A percentile compares a stretch with the other conserved stretches of the same genome.
These are phyloP conservation scores for Lichtheimia ornata DNA, from an alignment of 371 early-diverging fungal species.

Conservation along the genomic window DNA sequence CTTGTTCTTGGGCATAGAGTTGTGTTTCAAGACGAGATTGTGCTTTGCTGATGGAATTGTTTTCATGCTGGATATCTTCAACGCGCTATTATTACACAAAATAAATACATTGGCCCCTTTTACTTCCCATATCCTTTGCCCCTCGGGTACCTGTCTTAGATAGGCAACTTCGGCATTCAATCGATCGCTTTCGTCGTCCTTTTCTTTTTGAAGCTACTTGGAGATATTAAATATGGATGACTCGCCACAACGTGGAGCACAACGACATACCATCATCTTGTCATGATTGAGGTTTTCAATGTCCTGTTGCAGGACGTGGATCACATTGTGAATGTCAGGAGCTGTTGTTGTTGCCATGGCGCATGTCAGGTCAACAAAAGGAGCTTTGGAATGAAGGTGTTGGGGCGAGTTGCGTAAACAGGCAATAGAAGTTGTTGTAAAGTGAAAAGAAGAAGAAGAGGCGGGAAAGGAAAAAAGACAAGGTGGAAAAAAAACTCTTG, in stretches of 20 bases:
- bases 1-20: constrained; percentile 50
- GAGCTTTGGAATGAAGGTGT: constrained; percentile 9
- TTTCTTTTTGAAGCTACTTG: constrained; percentile 1
- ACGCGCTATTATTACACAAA: constrained; percentile 34
- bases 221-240: neutral
- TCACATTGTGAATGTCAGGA: constrained; percentile 26
- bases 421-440: neutral
- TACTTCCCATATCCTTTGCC: neutral
- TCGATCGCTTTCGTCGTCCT: neutral
- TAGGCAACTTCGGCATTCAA: constrained; percentile 3
- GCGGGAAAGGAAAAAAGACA: neutral
- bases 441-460: constrained; percentile 6
- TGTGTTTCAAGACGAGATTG: constrained; percentile 52
- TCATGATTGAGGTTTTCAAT: constrained; percentile 27
- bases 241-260: no score
- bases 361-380: constrained; percentile 10
- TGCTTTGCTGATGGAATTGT: constrained; percentile 37
- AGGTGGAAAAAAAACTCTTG: constrained; percentile 7
- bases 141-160: neutral
- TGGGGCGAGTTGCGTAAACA: constrained; percentile 1
- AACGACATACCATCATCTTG: constrained; percentile 22
- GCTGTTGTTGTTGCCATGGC: constrained; percentile 13
- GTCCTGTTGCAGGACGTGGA: constrained; percentile 27
- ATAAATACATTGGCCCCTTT: constrained; percentile 7
- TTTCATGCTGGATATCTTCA: constrained; percentile 42